Base-by-base conservation (phyloP, 2,329 filamentous ascomycete genomes). In the Dactylellina parvicollis region DNA sequence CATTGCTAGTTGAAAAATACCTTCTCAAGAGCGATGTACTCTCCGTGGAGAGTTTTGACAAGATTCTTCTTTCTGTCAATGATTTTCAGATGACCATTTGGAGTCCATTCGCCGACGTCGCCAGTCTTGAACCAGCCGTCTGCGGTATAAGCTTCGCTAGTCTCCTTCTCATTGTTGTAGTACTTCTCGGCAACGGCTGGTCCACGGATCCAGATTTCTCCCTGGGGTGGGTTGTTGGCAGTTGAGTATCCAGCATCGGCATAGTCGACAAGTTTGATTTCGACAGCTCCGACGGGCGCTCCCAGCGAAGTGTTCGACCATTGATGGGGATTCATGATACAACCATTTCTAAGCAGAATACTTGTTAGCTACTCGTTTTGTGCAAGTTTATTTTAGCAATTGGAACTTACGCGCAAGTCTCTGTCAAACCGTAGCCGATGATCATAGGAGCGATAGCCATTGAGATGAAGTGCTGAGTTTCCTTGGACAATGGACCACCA, bases 41-140 rank as follows among this genome's bases (percentile, higher is more conserved):
- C 94, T 77, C 94, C 94, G 73, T 93, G 92, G 76, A 92, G 87
- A 75, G 95, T 93, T 88, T 98, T 98, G 81, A 98, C 91, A 64
- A 98, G 84, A 82, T 98, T 98, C 89, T 98, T 98, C 87, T 96
- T 93, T 77, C 94, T 92, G 81, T 98, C 94, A 79, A 98, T 93
- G 80, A 98, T 89, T 77, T 85, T 87, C 76, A 98, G 82, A 80
- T 96, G 91, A 44, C 94, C 94, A 74, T 89, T 85, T 46, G 83
- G 80, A 81, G 94, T 89, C 78, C 94, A 95, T 80, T 97, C 91
- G 78, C 94, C 94, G 80, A 98, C 95, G 79, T 98, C 94, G 74
- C 94, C 94, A 14, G 92, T 96, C 86, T 90, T 94, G 86, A 98
- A 98, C 95, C 95, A 98, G 54, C 92, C 92, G 78, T 96, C 95